Conservation (phyloP, 176 grass and related monocot species). For the Areca catechu region DNA sequence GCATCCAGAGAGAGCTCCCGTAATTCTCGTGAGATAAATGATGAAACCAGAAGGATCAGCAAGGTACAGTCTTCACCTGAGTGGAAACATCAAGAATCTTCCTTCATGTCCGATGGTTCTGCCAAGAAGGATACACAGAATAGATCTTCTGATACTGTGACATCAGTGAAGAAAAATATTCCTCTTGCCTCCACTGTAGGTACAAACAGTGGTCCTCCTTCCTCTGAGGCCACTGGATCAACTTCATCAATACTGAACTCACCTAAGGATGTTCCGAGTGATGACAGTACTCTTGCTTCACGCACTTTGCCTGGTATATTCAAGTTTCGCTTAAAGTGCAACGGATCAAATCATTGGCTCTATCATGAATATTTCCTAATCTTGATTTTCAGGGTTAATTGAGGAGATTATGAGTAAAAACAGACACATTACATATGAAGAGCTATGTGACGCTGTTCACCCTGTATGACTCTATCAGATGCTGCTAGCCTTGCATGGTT, state of each 20-base stretch:
- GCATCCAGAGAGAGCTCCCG: constrained; percentile 39
- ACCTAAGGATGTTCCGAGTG: constrained; percentile 16
- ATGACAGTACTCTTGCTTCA: constrained; percentile 17
- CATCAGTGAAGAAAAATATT: constrained; percentile 34
- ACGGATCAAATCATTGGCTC: not conserved
- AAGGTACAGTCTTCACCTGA: constrained; percentile 31
- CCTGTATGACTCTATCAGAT: constrained; percentile 32
- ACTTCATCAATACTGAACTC: constrained; percentile 2
- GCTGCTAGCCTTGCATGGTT: not conserved
- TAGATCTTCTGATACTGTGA: constrained; percentile 35
- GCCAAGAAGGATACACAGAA: constrained; percentile 38
- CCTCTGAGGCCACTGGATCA: constrained; percentile 31
- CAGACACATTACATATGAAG: constrained; percentile 55
- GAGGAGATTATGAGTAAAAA: constrained; percentile 58
- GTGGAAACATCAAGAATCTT: constrained; percentile 31
- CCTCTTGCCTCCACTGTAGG: constrained; percentile 15
- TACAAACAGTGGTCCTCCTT: constrained; percentile 16
- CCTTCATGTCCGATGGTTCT: constrained; percentile 27
- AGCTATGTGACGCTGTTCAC: constrained; percentile 56
- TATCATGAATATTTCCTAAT: constrained; percentile 7
- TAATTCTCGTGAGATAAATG: constrained; percentile 23
- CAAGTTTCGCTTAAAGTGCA: constrained; percentile 21
- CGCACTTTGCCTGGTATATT: constrained; percentile 61
- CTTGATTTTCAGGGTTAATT: constrained; percentile 66
- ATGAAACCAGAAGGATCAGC: constrained; percentile 35